phyloP scores from a whole-genome alignment of 352 stramenopile species.

The Phytophthora europaea region DNA sequence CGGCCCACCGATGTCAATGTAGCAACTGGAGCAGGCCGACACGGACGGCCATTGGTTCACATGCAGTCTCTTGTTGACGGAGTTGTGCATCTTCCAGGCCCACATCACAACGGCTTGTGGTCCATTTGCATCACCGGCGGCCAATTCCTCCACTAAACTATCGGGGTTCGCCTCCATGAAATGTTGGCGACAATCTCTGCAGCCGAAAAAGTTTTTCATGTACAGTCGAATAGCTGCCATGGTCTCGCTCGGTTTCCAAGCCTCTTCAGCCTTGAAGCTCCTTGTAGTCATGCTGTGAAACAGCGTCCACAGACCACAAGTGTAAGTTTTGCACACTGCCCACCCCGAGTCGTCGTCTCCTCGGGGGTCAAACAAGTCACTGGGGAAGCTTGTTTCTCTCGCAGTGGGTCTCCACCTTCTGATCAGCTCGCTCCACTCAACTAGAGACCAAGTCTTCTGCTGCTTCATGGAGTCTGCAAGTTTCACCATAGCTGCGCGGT shows the following conservation, averaged over 20 bases:
- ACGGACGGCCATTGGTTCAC: slow-evolving; percentile 63
- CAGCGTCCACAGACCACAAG: slow-evolving; percentile 78
- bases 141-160: slow-evolving; percentile 49
- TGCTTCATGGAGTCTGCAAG: slow-evolving; percentile 46
- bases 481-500: slow-evolving; percentile 54
- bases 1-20: slow-evolving; percentile 37
- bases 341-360: slow-evolving; percentile 48
- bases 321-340: slow-evolving; percentile 72
- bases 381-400: slow-evolving; percentile 57
- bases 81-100: slow-evolving; percentile 84
- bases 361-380: slow-evolving; percentile 54
- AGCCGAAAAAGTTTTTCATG: slow-evolving; percentile 78
- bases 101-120: slow-evolving; percentile 61
- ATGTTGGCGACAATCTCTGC: slow-evolving; percentile 70
- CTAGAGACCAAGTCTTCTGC: slow-evolving; percentile 47
- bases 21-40: slow-evolving; percentile 53
- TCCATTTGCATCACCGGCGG: slow-evolving; percentile 45
- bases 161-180: slow-evolving; percentile 72
- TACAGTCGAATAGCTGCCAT: slow-evolving; percentile 68
- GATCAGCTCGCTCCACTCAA: slow-evolving; percentile 58
- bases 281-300: slow-evolving; percentile 76
- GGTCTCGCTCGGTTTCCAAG: slow-evolving; percentile 57
- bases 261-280: slow-evolving; percentile 3
- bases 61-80: slow-evolving; percentile 74
- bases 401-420: slow-evolving; percentile 56